Evolutionary conservation across 495 filamentous ascomycete genomes (phyloP).

Genomic region (Penicillium goetzii): DNA sequence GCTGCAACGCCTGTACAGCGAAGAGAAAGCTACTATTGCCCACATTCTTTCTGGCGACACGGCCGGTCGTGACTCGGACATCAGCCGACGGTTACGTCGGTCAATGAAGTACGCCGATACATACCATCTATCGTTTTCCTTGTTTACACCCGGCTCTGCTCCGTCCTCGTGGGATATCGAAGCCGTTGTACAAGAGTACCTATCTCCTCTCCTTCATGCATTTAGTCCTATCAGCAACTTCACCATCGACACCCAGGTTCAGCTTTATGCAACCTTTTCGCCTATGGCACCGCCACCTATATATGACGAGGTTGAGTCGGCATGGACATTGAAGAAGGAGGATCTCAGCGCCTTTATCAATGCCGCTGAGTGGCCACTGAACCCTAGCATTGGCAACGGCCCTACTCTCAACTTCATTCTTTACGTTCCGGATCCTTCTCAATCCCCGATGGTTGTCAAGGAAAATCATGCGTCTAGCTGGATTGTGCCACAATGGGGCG

Average conservation of each 20-base stretch:
- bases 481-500: constrained; percentile 97
- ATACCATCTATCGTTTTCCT: constrained; percentile 94
- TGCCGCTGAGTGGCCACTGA: constrained; percentile 95
- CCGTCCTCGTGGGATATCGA: constrained; percentile 95
- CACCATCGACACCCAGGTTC: constrained; percentile 94
- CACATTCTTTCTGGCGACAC: constrained; percentile 67
- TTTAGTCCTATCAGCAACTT: constrained; percentile 88
- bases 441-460: constrained; percentile 67
- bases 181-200: constrained; percentile 75
- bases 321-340: constrained; percentile 78
- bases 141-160: constrained; percentile 76
- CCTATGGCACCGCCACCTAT: constrained; percentile 69
- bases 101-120: constrained; percentile 91
- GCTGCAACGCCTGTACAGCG: constrained; percentile 77
- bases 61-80: constrained; percentile 42
- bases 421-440: constrained; percentile 68
- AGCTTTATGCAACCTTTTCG: constrained; percentile 80
- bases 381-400: constrained; percentile 88
- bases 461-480: constrained; percentile 80
- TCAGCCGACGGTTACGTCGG: constrained; percentile 68
- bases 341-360: constrained; percentile 95
- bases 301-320: constrained; percentile 52
- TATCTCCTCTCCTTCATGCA: constrained; percentile 77
- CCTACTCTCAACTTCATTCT: constrained; percentile 96
- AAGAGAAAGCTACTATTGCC: constrained; percentile 88